A percentile compares a stretch with the other conserved stretches of the same genome.
These are phyloP conservation scores for Tausonia pullulans DNA, from an alignment of 1,284 basidiomycete genomes.

Conservation along the genomic window DNA sequence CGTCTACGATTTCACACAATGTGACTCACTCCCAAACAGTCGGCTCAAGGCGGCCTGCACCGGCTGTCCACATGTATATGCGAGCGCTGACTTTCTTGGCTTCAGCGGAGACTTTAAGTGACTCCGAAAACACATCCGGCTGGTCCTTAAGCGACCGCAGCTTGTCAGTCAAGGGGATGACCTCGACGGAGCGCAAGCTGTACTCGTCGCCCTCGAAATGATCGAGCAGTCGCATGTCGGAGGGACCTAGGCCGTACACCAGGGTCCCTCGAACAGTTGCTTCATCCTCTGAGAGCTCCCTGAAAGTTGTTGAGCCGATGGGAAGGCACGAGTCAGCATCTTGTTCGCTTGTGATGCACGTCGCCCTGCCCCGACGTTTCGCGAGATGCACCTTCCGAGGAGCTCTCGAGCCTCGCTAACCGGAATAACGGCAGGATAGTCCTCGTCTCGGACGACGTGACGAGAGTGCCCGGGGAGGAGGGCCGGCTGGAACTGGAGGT, in stretches of 20 bases:
- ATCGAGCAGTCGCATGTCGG: slow-evolving; percentile 54
- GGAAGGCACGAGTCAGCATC: background rate
- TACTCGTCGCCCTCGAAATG: slow-evolving; percentile 59
- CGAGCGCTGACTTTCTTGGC: background rate
- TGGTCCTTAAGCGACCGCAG: background rate
- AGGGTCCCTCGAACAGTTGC: slow-evolving; percentile 55
- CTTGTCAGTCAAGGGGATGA: background rate
- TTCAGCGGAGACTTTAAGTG: background rate
- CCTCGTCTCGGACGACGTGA: slow-evolving; percentile 49
- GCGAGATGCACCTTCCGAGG: slow-evolving; percentile 12
- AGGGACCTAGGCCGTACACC: slow-evolving; percentile 49
- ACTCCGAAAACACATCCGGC: background rate
- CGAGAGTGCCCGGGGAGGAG: slow-evolving; percentile 49
- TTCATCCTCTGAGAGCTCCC: slow-evolving; percentile 27
- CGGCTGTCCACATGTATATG: slow-evolving; percentile 9
- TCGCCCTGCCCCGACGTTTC: no score
- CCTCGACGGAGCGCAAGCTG: background rate
- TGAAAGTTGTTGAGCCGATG: background rate
- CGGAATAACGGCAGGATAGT: slow-evolving; percentile 69
- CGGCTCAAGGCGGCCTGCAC: background rate
- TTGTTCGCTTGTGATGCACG: background rate
- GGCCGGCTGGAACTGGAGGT: slow-evolving; percentile 6
- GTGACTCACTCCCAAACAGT: slow-evolving; percentile 12
- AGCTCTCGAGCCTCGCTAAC: slow-evolving; percentile 38
- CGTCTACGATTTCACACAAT: background rate